phyloP scores from a whole-genome alignment of 129 eudicot genomes.

The Saposhnikovia divaricata region DNA sequence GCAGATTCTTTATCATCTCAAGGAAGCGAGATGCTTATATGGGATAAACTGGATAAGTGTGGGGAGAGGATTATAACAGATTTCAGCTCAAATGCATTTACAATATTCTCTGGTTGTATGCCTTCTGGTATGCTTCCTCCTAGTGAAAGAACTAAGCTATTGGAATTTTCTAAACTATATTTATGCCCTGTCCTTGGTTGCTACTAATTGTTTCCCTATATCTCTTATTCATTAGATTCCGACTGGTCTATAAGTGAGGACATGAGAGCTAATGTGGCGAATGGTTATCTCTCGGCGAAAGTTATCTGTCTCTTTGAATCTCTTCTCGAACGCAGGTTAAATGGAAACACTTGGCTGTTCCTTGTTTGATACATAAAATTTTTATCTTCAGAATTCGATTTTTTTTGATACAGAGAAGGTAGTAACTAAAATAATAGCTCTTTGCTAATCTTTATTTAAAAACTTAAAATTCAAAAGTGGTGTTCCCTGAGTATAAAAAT shows the following conservation, averaged over 20 bases:
- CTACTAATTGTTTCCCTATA: not conserved
- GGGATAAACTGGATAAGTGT: constrained; percentile 43
- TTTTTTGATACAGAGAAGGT: not conserved
- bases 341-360: not conserved
- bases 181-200: not conserved
- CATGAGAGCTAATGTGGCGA: constrained; percentile 23
- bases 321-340: constrained; percentile 71
- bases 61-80: constrained; percentile 36
- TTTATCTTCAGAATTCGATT: not conserved
- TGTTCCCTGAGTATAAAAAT: not conserved
- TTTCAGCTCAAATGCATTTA: constrained; percentile 37
- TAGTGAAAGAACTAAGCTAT: not conserved
- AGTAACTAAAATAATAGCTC: not conserved
- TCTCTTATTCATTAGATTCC: constrained; percentile 19
- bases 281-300: constrained; percentile 52
- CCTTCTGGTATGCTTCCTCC: constrained; percentile 48
- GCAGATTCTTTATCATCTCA: constrained; percentile 50
- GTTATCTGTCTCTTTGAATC: constrained; percentile 62
- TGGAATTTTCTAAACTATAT: not conserved
- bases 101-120: constrained; percentile 25
- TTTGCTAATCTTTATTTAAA: not conserved
- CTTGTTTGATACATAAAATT: not conserved
- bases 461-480: not conserved
- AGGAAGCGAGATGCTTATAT: constrained; percentile 32
- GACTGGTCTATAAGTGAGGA: constrained; percentile 29